Base-by-base conservation (phyloP, 2,329 filamentous ascomycete species). In the Claviceps sp. region DNA sequence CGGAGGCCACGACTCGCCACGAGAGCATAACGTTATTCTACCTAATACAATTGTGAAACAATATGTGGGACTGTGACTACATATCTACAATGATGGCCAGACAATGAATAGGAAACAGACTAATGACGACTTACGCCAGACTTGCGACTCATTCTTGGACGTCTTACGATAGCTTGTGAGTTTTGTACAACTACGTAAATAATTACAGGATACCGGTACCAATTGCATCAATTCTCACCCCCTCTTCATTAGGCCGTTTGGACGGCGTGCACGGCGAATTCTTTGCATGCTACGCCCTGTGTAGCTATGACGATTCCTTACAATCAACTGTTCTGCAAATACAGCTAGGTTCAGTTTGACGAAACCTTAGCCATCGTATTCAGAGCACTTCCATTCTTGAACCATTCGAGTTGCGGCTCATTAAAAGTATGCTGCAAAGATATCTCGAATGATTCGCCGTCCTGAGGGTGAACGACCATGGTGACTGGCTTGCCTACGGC, bases 361-460 rank as follows among this genome's bases (percentile, higher is more conserved):
- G 64, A 46, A 44, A 61, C 54, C 82, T 93, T 94, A 61, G 91
- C 90, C 91, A 98, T 98, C 63, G 90, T 96, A 83, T 98, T 98
- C 60, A 98, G 79, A 52, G 93, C 93, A 65, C 85, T 90, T 60
- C 93, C 93, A 71, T 97, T 94, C 80, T 89, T 90, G 82, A 98
- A 98, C 93, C 93, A 98, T 75, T 96, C 86, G 57, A 98, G 85
- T 77, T 98, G 93, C 62, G 87, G 82, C 70, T 89, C 89, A 79
- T 98, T 98, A 84, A 95, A 98, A 59, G 93, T 98, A 77, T 98
- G 93, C 60, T 79, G 79, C 62, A 98, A 83, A 72, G 87, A 78
- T 62, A 95, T 67, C 58, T 96, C 85, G 72, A 88, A 96, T 26
- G 83, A 53, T 70, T 82, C 70, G 64, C 90, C 90, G 61, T 93